Evolutionary conservation across 2,329 filamentous ascomycete species (phyloP), one percentile per base, ranked within the genome.

Genomic region (Amauroascus niger): DNA sequence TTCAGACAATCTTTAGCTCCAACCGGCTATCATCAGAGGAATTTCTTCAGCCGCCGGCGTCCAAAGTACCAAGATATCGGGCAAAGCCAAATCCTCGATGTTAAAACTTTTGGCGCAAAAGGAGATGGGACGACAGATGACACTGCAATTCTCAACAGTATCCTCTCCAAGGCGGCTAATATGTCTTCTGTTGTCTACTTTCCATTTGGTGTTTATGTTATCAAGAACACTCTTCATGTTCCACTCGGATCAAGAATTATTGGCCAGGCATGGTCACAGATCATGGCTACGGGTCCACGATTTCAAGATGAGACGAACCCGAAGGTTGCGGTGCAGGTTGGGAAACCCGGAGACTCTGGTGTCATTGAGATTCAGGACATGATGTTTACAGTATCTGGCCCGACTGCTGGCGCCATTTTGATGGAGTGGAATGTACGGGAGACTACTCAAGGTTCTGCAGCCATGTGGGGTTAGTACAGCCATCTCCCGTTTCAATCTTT

Each of bases 151-250:
- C 48, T 65, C 2, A 64, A 64, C 30, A 57, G 49, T 28, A 58
- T 63, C 16, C 43, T 65, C 2, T 24, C 35, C 5, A 7, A 24
- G 3, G 59, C 60, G 1, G 61, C 58, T 1, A 60, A 59, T 16
- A 45, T 61, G 28, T 61, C 59, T 3, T 53, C 60, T 3, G 20
- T 91, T 58, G 77, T 87, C 55, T 90, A 83, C 71, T 84, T 91
- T 60, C 84, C 88, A 63, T 82, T 85, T 63, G 87, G 87, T 52
- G 79, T 83, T 48, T 88, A 90, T 67, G 68, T 86, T 52, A 73
- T 90, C 60, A 82, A 79, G 41, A 76, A 80, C 61, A 90, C 86
- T 0, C 72, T 90, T 67, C 78, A 79, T 60, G 77, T 90, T 7
- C 86, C 86, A 54, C 60, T 65, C 1, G 72, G 73, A 11, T 73